Evolutionary conservation across 768 basidiomycete species (phyloP).

Genomic region (Nevesoporus exiguus): DNA sequence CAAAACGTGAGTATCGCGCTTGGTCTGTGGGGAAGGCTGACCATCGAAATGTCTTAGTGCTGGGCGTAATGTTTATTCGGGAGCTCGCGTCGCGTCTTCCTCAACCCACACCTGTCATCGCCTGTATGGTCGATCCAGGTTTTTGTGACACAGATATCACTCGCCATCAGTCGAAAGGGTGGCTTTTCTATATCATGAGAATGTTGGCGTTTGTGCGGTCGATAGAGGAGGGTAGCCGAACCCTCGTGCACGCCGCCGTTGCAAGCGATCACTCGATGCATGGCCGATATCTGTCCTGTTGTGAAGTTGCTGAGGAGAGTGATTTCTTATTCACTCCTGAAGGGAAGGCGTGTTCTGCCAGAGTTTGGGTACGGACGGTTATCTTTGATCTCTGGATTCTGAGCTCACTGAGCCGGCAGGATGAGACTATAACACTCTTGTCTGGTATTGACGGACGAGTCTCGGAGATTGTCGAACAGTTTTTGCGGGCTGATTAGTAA

Average conservation of each 20-base stretch:
- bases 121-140: conserved; percentile 32
- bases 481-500: background rate
- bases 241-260: conserved; percentile 33
- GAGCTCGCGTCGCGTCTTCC: conserved; percentile 31
- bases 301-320: conserved; percentile 26
- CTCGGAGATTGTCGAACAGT: conserved; percentile 14
- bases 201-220: conserved; percentile 24
- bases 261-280: conserved; percentile 23
- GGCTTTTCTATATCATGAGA: conserved; percentile 2
- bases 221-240: conserved; percentile 34
- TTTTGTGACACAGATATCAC: conserved; percentile 31
- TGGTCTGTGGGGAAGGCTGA: conserved; percentile 2
- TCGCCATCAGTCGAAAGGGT: conserved; percentile 8
- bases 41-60: conserved; percentile 13
- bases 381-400: background rate
- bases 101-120: conserved; percentile 19
- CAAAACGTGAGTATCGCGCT: conserved; percentile 22
- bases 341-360: conserved; percentile 27
- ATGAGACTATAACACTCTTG: conserved; percentile 21
- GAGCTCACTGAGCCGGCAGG: conserved; percentile 9
- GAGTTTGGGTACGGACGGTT: conserved; percentile 32
- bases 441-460: conserved; percentile 22
- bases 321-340: conserved; percentile 29
- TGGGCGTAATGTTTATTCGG: conserved; percentile 34
- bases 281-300: conserved; percentile 31